These are phyloP conservation scores for Heliocybe sulcata DNA, from an alignment of 1,284 basidiomycete species.

Conservation along the genomic window DNA sequence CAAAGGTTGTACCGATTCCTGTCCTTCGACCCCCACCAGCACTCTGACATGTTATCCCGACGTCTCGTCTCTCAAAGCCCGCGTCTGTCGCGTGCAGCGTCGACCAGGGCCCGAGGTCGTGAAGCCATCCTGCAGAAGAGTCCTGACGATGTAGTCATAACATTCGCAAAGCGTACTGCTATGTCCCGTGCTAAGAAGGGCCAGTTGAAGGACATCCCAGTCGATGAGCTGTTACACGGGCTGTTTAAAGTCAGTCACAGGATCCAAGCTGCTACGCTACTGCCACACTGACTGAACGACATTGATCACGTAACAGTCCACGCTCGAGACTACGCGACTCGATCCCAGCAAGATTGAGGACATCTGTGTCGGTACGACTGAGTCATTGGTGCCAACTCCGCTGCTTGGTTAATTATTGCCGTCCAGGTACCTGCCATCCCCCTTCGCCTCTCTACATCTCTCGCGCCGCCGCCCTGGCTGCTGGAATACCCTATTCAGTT, in stretches of 20 bases:
- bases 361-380: constrained; percentile 64
- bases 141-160: constrained; percentile 57
- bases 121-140: constrained; percentile 46
- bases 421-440: constrained; percentile 76
- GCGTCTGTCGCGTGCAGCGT: constrained; percentile 30
- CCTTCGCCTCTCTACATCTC: constrained; percentile 77
- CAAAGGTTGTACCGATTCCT: not conserved
- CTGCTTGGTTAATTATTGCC: not conserved
- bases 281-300: not conserved
- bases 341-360: constrained; percentile 66
- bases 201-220: constrained; percentile 68
- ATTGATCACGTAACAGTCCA: constrained; percentile 27
- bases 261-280: not conserved
- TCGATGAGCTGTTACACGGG: constrained; percentile 66
- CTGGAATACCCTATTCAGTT: constrained; percentile 72
- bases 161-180: constrained; percentile 76
- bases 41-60: not conserved
- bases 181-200: constrained; percentile 76
- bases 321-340: constrained; percentile 37
- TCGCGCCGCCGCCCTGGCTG: constrained; percentile 73
- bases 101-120: constrained; percentile 37
- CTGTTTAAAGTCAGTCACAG: constrained; percentile 49
- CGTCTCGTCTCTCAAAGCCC: not conserved
- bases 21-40: not conserved
- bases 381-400: not conserved